Percentiles rank a stretch among this genome's conserved stretches.
Conservation (phyloP, 2,329 filamentous ascomycete species). For the Scedosporium minutisporum region DNA sequence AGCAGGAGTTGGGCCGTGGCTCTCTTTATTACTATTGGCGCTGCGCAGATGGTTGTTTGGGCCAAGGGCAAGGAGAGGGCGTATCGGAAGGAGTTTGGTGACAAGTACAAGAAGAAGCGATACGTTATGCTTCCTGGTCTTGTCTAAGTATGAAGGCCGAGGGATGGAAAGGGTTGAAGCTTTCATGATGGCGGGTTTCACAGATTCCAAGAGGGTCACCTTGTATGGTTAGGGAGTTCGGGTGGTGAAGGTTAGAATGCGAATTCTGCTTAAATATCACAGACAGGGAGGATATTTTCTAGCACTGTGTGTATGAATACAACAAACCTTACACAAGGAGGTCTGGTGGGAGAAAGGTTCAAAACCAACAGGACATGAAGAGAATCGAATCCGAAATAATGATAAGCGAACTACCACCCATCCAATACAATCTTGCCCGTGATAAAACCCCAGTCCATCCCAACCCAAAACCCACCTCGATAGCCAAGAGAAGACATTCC, state of each 20-base stretch:
- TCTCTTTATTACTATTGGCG: conserved; percentile 66
- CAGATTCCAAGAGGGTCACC: not conserved
- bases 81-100: conserved; percentile 83
- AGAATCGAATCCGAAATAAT: too few relatives aligned
- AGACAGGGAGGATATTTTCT: too few relatives aligned
- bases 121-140: conserved; percentile 74
- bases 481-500: not conserved
- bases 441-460: too few relatives aligned
- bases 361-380: too few relatives aligned
- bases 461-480: not conserved
- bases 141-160: conserved; percentile 34
- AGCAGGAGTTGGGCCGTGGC: conserved; percentile 70
- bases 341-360: too few relatives aligned
- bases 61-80: conserved; percentile 84
- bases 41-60: conserved; percentile 76
- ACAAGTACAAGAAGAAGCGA: conserved; percentile 92
- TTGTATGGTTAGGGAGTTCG: too few relatives aligned
- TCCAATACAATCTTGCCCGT: too few relatives aligned
- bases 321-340: too few relatives aligned
- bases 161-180: not conserved
- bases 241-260: too few relatives aligned
- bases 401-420: too few relatives aligned
- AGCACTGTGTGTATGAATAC: too few relatives aligned
- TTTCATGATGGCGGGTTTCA: not conserved
- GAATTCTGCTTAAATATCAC: too few relatives aligned